These are phyloP conservation scores for Eimeria praecox DNA, from an alignment of 169 alveolate species.

Conservation along the genomic window DNA sequence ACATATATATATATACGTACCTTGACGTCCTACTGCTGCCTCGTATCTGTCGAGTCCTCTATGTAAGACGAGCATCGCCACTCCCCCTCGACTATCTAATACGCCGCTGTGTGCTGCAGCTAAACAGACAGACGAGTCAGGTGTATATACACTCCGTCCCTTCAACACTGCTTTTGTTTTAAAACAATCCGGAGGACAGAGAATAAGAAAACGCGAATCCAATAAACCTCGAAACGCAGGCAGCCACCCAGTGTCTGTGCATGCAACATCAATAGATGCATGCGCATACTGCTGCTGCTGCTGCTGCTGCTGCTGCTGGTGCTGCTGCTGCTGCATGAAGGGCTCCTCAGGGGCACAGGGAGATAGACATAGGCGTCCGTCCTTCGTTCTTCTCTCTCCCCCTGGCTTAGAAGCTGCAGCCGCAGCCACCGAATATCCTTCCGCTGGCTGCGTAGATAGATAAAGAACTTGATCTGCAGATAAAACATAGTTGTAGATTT, in stretches of 20 bases:
- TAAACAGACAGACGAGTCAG: constrained; percentile 84
- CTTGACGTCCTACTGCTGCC: constrained; percentile 82
- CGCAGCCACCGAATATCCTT: constrained; percentile 10
- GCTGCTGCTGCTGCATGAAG: background rate
- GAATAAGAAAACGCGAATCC: constrained; percentile 81
- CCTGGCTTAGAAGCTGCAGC: constrained; percentile 61
- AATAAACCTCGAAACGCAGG: constrained; percentile 77
- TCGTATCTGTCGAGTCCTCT: constrained; percentile 83
- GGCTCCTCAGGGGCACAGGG: constrained; percentile 86
- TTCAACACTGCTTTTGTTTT: constrained; percentile 78
- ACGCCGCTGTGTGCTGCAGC: constrained; percentile 87
- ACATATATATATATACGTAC: no score
- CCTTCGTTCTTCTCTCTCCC: constrained; percentile 86
- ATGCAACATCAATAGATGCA: constrained; percentile 77
- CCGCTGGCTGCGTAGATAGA: background rate
- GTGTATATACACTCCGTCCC: constrained; percentile 85
- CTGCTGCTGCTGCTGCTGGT: no score
- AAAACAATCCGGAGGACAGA: constrained; percentile 85
- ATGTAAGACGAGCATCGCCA: constrained; percentile 83
- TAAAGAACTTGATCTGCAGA: constrained; percentile 87
- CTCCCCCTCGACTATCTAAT: constrained; percentile 83
- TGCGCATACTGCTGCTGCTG: no score
- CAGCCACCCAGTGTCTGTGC: constrained; percentile 82
- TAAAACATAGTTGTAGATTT: constrained; percentile 86
- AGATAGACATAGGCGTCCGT: constrained; percentile 87